These are phyloP conservation scores for Sporothrix inflata DNA, from an alignment of 2,329 filamentous ascomycete species.

Conservation along the genomic window DNA sequence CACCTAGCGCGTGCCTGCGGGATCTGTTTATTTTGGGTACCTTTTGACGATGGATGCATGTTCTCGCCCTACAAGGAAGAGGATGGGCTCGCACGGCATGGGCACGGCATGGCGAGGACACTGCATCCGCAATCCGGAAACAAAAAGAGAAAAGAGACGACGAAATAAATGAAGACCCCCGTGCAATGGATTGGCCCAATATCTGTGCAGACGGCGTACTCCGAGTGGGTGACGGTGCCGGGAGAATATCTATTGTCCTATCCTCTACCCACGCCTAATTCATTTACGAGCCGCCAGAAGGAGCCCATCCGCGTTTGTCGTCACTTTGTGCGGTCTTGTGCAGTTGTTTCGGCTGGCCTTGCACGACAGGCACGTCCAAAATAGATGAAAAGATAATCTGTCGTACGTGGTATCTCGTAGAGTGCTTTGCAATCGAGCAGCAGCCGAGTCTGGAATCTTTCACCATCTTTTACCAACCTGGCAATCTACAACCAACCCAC, in stretches of 20 bases:
- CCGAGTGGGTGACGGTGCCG: background rate
- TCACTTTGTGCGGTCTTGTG: background rate
- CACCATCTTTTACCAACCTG: background rate
- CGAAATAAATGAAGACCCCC: background rate
- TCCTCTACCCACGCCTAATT: background rate
- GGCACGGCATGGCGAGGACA: background rate
- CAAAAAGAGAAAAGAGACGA: background rate
- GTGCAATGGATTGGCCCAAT: background rate
- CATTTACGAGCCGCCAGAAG: constrained; percentile 11
- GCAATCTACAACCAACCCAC: background rate
- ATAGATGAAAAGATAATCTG: background rate
- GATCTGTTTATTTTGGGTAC: constrained; percentile 11
- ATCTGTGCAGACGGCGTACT: background rate
- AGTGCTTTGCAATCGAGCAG: background rate
- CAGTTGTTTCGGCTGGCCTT: constrained; percentile 2
- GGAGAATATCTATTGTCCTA: background rate
- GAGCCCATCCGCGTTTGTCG: background rate
- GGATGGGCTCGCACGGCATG: background rate
- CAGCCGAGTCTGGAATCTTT: background rate
- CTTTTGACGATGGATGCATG: background rate
- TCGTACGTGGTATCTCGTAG: background rate
- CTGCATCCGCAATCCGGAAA: background rate
- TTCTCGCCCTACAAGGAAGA: background rate
- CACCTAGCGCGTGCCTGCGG: background rate
- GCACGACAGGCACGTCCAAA: background rate